Base-by-base conservation (phyloP, 306 rosid genomes). In the Quercus bicolor region DNA sequence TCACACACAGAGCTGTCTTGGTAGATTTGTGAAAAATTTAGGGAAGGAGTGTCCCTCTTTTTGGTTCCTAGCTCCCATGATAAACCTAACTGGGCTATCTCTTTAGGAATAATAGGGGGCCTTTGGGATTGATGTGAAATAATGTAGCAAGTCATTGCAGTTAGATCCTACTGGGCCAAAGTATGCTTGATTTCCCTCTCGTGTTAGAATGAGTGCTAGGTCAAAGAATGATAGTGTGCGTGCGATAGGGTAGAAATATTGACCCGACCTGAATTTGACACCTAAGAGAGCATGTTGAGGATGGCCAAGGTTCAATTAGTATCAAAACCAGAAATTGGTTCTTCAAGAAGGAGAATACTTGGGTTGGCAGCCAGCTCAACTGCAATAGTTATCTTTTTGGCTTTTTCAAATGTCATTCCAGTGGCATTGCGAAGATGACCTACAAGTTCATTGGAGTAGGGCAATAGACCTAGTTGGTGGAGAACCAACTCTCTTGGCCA, bases 321-420 rank as follows among this genome's bases (percentile, higher is more conserved):
- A 54, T 73, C 52, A 29, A 54, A 61, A 28, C 65, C 51, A 24
- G 51, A 53, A 51, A 73, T 29, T 54, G 76, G 76, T 31, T 73
- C 76, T 29, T 73, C 76, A 16, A 73, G 57, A n/a, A 73, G 43
- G 65, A 73, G 59, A 54, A 73, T n/a, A 73, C 76, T 73, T 29
- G 51, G 76, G 64, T 73, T 73, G 8, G 76, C 64, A 11, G 76
- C 76, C 65, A 73, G 12, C 59, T 73, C 65, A 54, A 73, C 65
- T 73, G 31, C 65, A 73, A 73, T 54, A 6, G 64, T 73, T 26
- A 73, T 53, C 64, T 54, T 73, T 73, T 73, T 73, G 76, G 65
- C 76, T 18, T 29, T 73, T 29, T 73, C 64, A 53, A 52, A 73
- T 15, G 51, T 54, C 61, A 29, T 54, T 19, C 52, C 13, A 18